Percentiles rank a stretch among this genome's conserved stretches.
Conservation (phyloP, 2,329 filamentous ascomycete genomes). For the Colletotrichum abscissum region DNA sequence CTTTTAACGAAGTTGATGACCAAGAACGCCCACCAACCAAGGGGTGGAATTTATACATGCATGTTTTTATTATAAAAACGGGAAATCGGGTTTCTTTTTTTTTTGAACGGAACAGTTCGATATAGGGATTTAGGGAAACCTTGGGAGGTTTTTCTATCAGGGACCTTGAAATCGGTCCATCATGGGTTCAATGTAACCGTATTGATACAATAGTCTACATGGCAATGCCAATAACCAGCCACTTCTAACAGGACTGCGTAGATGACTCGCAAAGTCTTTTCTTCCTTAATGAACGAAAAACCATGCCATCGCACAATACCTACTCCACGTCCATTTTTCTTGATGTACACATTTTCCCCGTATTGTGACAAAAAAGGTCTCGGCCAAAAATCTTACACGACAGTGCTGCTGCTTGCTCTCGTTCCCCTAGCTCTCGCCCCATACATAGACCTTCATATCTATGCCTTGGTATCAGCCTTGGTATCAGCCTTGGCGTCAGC, state of each 20-base stretch:
- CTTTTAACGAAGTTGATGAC: slow-evolving; percentile 32
- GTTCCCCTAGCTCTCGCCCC: background rate
- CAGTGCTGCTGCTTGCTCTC: background rate
- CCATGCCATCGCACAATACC: background rate
- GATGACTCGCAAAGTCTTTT: background rate
- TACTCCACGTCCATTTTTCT: slow-evolving; percentile 11
- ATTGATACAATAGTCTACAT: slow-evolving; percentile 37
- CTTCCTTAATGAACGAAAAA: background rate
- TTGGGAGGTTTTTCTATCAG: background rate
- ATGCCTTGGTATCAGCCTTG: slow-evolving; percentile 1
- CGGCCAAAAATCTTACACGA: background rate
- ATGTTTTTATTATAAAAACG: background rate
- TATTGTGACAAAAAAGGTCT: background rate
- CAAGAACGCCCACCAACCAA: slow-evolving; percentile 14
- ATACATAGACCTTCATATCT: background rate
- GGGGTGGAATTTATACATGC: background rate
- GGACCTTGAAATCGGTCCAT: slow-evolving; percentile 3
- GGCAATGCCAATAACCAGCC: slow-evolving; percentile 12
- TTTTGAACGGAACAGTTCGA: background rate
- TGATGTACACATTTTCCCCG: slow-evolving; percentile 21
- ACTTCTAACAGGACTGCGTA: background rate
- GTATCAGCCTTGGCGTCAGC: slow-evolving; percentile 19
- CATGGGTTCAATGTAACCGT: slow-evolving; percentile 33
- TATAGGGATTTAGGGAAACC: background rate
- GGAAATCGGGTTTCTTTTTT: background rate